Conservation (phyloP, 2,329 filamentous ascomycete species). For the Endoconidiophora polonica region DNA sequence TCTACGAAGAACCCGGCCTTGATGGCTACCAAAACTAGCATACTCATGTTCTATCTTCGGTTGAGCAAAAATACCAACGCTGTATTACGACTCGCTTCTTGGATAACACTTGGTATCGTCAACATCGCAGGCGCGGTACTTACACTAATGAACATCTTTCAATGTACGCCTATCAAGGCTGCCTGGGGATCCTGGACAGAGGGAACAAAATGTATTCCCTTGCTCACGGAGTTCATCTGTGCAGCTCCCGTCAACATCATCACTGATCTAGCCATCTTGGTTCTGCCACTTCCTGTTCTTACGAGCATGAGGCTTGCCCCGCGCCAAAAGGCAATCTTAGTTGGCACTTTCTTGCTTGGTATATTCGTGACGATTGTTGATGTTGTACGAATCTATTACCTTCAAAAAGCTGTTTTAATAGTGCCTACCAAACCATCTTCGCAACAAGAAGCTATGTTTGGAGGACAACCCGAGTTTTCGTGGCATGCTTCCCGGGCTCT, state of each 20-base stretch:
- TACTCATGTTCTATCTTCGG: slow-evolving; percentile 76
- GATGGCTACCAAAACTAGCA: slow-evolving; percentile 86
- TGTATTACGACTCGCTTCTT: slow-evolving; percentile 67
- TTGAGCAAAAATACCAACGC: slow-evolving; percentile 62
- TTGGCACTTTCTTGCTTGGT: slow-evolving; percentile 73
- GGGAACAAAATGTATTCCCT: slow-evolving; percentile 32
- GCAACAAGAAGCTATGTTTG: slow-evolving; percentile 30
- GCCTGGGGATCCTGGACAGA: slow-evolving; percentile 37
- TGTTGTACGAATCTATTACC: slow-evolving; percentile 75
- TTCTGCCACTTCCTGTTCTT: slow-evolving; percentile 74
- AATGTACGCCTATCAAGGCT: slow-evolving; percentile 60
- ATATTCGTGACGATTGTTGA: slow-evolving; percentile 80
- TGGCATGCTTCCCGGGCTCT: slow-evolving; percentile 72
- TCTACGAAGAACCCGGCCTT: slow-evolving; percentile 59
- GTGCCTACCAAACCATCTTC: slow-evolving; percentile 23
- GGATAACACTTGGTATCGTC: slow-evolving; percentile 58
- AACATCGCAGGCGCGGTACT: slow-evolving; percentile 63
- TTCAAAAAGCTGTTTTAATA: slow-evolving; percentile 52
- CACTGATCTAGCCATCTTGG: slow-evolving; percentile 74
- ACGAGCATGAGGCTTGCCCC: slow-evolving; percentile 70
- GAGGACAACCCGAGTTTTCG: slow-evolving; percentile 35
- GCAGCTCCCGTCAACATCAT: slow-evolving; percentile 85
- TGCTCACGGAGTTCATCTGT: slow-evolving; percentile 47
- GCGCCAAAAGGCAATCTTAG: slow-evolving; percentile 74
- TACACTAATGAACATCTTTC: slow-evolving; percentile 74